Base-by-base conservation (phyloP, 2,329 filamentous ascomycete species). In the Aureobasidium pullulans region DNA sequence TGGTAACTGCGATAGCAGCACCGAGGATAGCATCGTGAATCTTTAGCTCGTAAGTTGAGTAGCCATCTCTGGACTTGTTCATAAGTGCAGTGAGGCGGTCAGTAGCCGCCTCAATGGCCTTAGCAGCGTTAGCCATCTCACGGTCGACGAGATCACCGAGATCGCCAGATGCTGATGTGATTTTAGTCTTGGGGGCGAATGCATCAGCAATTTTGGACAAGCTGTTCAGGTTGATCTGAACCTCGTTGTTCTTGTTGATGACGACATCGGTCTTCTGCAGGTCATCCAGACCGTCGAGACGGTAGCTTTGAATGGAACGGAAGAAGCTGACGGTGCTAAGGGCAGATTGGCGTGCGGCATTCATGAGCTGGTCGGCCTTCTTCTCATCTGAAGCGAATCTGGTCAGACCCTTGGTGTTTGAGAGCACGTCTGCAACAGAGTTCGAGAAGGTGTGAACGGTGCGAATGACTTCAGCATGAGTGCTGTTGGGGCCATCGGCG, bases 241-340 rank as follows among this genome's bases (percentile, higher is more conserved):
- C 92, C 65, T 99, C 94, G 64, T 95, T 90, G 75, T 96, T 97
- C 79, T 89, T 93, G 76, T 94, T 95, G 77, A 99, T 95, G 59
- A 99, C 93, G 36, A 97, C 90, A 63, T 97, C 93, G 2, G 91
- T 95, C 84, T 96, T 96, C 72, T 96, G 89, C 64, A 95, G 81
- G 13, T 90, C 84, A 65, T 96, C 92, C 72, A 97, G 84, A 60
- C 89, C 91, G 68, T 96, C 92, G 13, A 99, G 81, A 10, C 94
- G 86, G 81, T 96, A 96, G 65, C 92, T 96, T 75, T 95, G 90
- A 23, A 99, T 83, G 59, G 88, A 87, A 50, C 93, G 89, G 85
- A 99, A 96, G 80, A 97, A 97, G 69, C 90, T 89, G 64, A 96
- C 90, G 0, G 92, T 92, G 0, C 90, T 87, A 65, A 87, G 83